A percentile compares a stretch with the other conserved stretches of the same genome.
Conservation (phyloP, 352 stramenopile genomes). For the Pythium utonaiense region DNA sequence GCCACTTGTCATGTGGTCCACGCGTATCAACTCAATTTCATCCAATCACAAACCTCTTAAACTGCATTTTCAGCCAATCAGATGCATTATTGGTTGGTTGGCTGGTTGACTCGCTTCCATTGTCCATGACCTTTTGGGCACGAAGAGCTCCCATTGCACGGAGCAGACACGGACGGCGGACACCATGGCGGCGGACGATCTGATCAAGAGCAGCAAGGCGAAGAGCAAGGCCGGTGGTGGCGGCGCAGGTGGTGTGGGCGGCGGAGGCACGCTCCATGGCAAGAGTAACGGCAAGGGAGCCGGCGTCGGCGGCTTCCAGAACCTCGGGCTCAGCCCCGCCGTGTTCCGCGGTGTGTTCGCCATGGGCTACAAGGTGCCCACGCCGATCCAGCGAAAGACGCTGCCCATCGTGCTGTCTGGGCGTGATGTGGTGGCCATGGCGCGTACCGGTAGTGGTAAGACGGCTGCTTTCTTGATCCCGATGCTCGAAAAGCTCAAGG, state of each 20-base stretch:
- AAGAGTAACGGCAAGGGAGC: constrained; percentile 81
- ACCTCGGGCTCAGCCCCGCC: constrained; percentile 69
- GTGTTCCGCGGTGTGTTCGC: constrained; percentile 88
- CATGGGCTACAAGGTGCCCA: constrained; percentile 97
- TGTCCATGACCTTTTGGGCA: constrained; percentile 18
- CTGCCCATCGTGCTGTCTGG: constrained; percentile 95
- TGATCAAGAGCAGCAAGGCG: constrained; percentile 46
- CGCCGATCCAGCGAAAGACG: constrained; percentile 98
- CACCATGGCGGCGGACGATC: constrained; percentile 60
- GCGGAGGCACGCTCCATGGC: constrained; percentile 47
- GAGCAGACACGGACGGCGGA: not conserved
- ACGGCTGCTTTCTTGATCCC: constrained; percentile 98
- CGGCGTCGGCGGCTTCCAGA: constrained; percentile 78
- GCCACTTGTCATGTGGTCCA: constrained; percentile 11
- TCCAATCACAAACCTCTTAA: constrained; percentile 39
- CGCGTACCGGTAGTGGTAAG: constrained; percentile 97
- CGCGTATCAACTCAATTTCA: constrained; percentile 20
- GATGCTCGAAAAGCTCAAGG: constrained; percentile 96
- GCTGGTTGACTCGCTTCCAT: not conserved
- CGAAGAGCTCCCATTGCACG: constrained; percentile 25
- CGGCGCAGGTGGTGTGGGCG: constrained; percentile 6
- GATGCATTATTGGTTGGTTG: not conserved
- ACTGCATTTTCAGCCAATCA: constrained; percentile 3
- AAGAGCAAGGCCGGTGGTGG: constrained; percentile 10
- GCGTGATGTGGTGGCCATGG: constrained; percentile 98